These are phyloP conservation scores for Citrus hindsii DNA, from an alignment of 345 rosid species.

Conservation along the genomic window DNA sequence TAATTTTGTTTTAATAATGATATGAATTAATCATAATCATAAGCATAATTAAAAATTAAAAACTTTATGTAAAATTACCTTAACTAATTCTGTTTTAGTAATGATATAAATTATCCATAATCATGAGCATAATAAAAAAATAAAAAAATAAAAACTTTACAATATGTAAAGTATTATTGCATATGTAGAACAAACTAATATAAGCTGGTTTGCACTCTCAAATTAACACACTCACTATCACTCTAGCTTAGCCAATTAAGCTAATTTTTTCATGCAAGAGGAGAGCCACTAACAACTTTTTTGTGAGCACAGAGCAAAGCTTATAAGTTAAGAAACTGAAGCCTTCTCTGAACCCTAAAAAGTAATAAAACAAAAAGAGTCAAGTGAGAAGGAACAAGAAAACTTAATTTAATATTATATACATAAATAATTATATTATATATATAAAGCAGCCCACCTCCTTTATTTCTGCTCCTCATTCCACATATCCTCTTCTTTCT, in stretches of 20 bases:
- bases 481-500: slow-evolving; percentile 25
- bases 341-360: slow-evolving; percentile 49
- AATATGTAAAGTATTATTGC: background rate
- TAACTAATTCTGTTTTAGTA: background rate
- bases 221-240: background rate
- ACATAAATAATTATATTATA: background rate
- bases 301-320: slow-evolving; percentile 22
- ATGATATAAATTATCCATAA: background rate
- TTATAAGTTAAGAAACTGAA: slow-evolving; percentile 42
- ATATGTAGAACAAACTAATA: slow-evolving; percentile 14
- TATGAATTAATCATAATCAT: background rate
- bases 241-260: background rate
- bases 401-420: slow-evolving; percentile 21
- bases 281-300: slow-evolving; percentile 13
- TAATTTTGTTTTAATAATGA: background rate
- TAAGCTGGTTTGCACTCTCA: slow-evolving; percentile 23
- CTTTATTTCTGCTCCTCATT: slow-evolving; percentile 55
- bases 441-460: slow-evolving; percentile 56
- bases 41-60: background rate
- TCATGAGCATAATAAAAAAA: background rate
- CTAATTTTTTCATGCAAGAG: slow-evolving; percentile 24
- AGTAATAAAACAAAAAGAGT: slow-evolving; percentile 63
- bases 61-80: background rate
- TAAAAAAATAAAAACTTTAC: background rate
- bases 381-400: slow-evolving; percentile 28